Conservation (phyloP, 2,329 filamentous ascomycete species). For the Trichoderma sp. region DNA sequence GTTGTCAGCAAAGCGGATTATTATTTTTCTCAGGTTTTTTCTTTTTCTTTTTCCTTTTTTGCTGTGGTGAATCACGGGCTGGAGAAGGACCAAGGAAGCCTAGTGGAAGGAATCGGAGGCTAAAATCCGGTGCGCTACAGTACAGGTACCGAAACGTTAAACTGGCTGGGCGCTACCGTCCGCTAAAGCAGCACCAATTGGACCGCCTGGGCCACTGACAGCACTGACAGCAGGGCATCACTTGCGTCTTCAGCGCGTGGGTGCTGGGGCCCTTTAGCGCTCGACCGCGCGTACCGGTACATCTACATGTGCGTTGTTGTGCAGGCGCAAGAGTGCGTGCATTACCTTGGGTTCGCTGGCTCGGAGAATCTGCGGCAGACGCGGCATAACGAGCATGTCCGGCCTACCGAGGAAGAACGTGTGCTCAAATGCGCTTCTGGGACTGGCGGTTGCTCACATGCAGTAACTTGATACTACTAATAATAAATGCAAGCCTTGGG, state of each 20-base stretch:
- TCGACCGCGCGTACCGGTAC: neutral
- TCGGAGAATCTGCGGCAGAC: neutral
- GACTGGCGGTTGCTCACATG: neutral
- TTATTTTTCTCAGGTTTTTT: neutral
- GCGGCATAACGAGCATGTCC: neutral
- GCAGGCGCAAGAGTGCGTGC: neutral
- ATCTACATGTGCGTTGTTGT: neutral
- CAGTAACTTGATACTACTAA: neutral
- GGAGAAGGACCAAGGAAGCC: neutral
- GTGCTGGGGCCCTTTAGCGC: neutral
- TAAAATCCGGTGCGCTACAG: neutral
- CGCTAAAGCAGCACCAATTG: neutral
- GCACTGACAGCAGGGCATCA: neutral
- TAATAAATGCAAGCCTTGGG: neutral
- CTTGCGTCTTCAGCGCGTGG: neutral
- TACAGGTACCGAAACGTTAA: neutral
- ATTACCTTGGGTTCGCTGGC: neutral
- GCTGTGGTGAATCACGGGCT: neutral
- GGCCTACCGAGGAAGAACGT: neutral
- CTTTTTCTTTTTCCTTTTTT: neutral
- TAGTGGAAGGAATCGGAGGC: neutral
- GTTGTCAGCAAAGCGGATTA: constrained; percentile 20
- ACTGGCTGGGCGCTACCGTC: neutral
- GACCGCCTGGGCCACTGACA: neutral
- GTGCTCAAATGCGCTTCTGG: neutral